These are phyloP conservation scores for Musa itinerans DNA, from an alignment of 176 grass and related monocot genomes.

Conservation along the genomic window DNA sequence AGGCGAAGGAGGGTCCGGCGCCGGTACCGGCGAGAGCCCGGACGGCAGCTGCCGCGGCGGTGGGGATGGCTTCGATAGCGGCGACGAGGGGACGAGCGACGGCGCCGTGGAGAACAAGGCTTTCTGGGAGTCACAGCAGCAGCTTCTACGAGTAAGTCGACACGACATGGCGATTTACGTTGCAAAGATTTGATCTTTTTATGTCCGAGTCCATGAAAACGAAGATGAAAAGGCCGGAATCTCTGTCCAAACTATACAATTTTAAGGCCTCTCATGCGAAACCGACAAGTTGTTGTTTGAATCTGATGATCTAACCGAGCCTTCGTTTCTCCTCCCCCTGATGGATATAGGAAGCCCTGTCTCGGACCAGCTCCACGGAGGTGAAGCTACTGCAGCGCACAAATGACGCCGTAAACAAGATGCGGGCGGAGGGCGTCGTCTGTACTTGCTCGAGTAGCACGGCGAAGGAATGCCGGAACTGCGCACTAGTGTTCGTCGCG, in stretches of 20 bases:
- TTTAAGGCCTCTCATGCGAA: too few relatives aligned
- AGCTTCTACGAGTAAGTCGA: conserved; percentile 44
- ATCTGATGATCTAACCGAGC: neutral
- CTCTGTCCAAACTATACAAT: too few relatives aligned
- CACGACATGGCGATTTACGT: neutral
- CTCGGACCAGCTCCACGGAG: conserved; percentile 60
- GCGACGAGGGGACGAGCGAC: conserved; percentile 18
- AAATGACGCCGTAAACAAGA: conserved; percentile 40
- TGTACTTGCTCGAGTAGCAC: conserved; percentile 44
- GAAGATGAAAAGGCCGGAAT: too few relatives aligned
- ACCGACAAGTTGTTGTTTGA: too few relatives aligned
- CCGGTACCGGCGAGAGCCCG: too few relatives aligned
- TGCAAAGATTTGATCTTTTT: too few relatives aligned
- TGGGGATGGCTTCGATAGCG: conserved; percentile 9
- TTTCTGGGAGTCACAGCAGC: conserved; percentile 63
- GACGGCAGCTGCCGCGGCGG: too few relatives aligned
- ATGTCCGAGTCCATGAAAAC: too few relatives aligned
- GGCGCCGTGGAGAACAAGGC: conserved; percentile 32
- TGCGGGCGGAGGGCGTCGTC: conserved; percentile 15
- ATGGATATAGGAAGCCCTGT: conserved; percentile 44
- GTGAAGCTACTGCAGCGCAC: conserved; percentile 45
- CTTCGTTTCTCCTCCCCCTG: neutral
- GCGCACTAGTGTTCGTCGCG: conserved; percentile 43
- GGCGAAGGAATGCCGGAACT: conserved; percentile 42
- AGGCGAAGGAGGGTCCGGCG: conserved; percentile 21